Conservation (phyloP, 106 monocot species). For the Amphibolis antarctica region DNA sequence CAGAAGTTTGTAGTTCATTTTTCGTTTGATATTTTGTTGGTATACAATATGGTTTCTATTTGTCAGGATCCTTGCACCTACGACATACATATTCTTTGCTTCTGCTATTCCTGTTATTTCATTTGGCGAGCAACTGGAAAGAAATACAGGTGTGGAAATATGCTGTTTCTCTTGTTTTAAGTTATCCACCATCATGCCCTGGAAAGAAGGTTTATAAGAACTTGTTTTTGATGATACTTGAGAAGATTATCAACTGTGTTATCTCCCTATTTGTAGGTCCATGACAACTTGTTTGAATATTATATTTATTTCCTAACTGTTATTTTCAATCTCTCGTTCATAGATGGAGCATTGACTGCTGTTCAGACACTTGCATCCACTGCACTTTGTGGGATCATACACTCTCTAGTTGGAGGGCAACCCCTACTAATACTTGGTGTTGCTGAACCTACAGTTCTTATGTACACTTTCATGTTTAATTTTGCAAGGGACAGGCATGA, state of each 20-base stretch:
- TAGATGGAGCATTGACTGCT: conserved; percentile 28
- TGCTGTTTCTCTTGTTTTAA: no score
- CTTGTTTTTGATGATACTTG: no score
- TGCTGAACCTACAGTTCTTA: conserved; percentile 32
- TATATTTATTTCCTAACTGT: not conserved
- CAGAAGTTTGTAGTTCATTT: no score
- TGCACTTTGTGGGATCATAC: conserved; percentile 33
- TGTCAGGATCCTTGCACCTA: conserved; percentile 34
- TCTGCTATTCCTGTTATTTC: conserved; percentile 42
- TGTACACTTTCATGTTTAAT: conserved; percentile 14
- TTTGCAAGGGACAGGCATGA: conserved; percentile 21
- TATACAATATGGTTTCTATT: conserved; percentile 4
- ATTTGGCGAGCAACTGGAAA: conserved; percentile 33
- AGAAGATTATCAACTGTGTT: no score
- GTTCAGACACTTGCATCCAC: conserved; percentile 37
- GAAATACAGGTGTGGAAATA: conserved; percentile 20
- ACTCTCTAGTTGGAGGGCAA: conserved; percentile 32
- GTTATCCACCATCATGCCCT: no score
- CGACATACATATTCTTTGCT: conserved; percentile 35
- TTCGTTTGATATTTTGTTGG: not conserved
- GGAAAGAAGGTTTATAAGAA: no score
- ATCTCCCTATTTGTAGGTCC: no score
- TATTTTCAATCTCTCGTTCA: not conserved
- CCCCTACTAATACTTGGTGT: conserved; percentile 33
- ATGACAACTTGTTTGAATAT: no score